Evolutionary conservation across 148 eudicot genomes (phyloP).

Genomic region (Silene conica): DNA sequence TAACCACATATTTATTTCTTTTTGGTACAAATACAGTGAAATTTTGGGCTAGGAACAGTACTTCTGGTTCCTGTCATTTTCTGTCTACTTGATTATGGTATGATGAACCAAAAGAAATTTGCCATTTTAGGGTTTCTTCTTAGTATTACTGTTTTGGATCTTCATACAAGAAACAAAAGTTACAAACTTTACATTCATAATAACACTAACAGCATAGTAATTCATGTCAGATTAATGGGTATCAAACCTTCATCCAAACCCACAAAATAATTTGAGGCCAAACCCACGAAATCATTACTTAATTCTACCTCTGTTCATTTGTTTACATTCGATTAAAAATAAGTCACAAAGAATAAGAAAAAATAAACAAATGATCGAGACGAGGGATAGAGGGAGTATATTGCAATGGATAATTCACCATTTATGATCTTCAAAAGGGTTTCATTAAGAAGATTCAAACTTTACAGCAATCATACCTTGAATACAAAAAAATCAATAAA

Average conservation of each 20-base stretch:
- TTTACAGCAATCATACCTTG: background rate
- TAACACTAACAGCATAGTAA: background rate
- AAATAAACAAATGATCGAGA: too few species aligned
- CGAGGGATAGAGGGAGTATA: background rate
- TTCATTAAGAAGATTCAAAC: background rate
- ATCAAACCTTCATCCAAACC: background rate
- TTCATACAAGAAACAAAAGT: slow-evolving; percentile 6
- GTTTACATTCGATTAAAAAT: too few species aligned
- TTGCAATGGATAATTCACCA: too few species aligned
- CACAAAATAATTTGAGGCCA: background rate
- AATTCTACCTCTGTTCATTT: too few species aligned
- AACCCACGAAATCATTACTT: background rate
- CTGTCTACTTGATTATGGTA: background rate
- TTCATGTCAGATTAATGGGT: background rate
- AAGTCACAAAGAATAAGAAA: too few species aligned
- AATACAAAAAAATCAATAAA: background rate
- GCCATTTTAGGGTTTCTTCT: slow-evolving; percentile 15
- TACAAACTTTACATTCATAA: slow-evolving; percentile 5
- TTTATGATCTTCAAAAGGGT: background rate
- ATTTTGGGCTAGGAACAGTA: slow-evolving; percentile 3
- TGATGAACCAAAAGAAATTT: slow-evolving; percentile 15
- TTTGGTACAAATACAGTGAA: slow-evolving; percentile 3
- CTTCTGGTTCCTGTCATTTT: slow-evolving; percentile 3
- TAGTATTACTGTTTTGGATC: slow-evolving; percentile 11
- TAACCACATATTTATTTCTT: background rate